A percentile compares a stretch with the other conserved stretches of the same genome.
Conservation (phyloP, 441 rosid genomes). For the Erysimum cheiri region DNA sequence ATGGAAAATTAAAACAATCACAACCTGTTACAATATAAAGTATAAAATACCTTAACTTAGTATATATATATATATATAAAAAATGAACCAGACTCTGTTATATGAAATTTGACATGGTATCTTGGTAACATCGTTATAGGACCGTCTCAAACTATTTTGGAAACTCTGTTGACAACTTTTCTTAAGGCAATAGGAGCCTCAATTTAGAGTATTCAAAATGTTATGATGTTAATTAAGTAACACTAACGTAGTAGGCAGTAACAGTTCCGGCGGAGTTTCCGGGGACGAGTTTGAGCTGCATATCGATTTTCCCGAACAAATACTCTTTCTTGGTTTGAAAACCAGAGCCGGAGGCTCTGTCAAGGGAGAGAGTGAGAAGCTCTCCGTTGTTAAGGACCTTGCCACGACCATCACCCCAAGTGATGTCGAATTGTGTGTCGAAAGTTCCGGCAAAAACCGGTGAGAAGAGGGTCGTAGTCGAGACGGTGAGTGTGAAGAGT, state of each 20-base stretch:
- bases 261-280: slow-evolving; percentile 77
- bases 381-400: slow-evolving; percentile 54
- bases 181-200: background rate
- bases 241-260: slow-evolving; percentile 63
- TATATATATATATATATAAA: background rate
- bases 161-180: background rate
- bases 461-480: slow-evolving; percentile 20
- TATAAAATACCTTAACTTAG: background rate
- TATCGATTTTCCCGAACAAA: slow-evolving; percentile 56
- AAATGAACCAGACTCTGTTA: background rate
- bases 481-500: slow-evolving; percentile 29
- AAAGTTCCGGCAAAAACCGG: slow-evolving; percentile 49
- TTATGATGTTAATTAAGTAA: slow-evolving; percentile 11
- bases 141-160: background rate
- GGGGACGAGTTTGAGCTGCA: slow-evolving; percentile 67
- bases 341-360: slow-evolving; percentile 60
- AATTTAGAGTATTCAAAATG: background rate
- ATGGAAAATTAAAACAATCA: background rate
- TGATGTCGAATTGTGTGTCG: slow-evolving; percentile 49
- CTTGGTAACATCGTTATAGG: background rate
- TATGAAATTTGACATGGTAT: background rate
- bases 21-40: background rate
- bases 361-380: slow-evolving; percentile 61
- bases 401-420: slow-evolving; percentile 65
- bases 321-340: slow-evolving; percentile 53